phyloP scores from a whole-genome alignment of 768 basidiomycete species.

The Rhizopogon sp. region DNA sequence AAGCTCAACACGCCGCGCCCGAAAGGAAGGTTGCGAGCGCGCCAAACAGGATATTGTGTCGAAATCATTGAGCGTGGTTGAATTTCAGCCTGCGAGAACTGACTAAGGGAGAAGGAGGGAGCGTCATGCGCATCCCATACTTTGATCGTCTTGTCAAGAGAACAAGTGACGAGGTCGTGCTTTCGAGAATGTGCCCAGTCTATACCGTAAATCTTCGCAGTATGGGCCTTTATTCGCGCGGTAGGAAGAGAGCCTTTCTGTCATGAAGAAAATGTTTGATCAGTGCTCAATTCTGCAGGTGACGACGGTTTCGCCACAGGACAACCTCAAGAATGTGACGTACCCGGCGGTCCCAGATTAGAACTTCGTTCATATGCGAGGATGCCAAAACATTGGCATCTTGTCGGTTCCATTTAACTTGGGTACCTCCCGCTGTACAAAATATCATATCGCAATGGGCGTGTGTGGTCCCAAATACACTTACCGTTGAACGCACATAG shows the following conservation, averaged over 20 bases:
- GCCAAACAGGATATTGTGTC: conserved; percentile 90
- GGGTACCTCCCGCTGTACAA: conserved; percentile 74
- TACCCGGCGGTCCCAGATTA: conserved; percentile 94
- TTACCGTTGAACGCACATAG: conserved; percentile 55
- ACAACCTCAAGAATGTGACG: conserved; percentile 16
- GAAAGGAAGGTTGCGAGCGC: conserved; percentile 89
- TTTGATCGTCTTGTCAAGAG: conserved; percentile 91
- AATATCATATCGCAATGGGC: background rate
- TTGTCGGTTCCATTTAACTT: conserved; percentile 95
- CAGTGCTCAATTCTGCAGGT: background rate
- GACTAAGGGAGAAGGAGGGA: conserved; percentile 9
- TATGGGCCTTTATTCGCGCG: conserved; percentile 71
- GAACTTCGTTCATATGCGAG: conserved; percentile 78
- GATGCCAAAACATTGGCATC: conserved; percentile 87
- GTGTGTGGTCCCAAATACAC: conserved; percentile 1
- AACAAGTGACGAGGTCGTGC: conserved; percentile 90
- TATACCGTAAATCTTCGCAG: conserved; percentile 94
- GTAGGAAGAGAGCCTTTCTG: conserved; percentile 89
- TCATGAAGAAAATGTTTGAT: background rate
- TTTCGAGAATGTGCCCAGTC: conserved; percentile 82
- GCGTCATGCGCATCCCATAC: conserved; percentile 51
- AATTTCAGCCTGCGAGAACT: conserved; percentile 8
- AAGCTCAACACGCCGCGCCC: conserved; percentile 83
- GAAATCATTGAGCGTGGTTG: conserved; percentile 50
- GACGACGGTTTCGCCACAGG: background rate